Base-by-base conservation (phyloP, 768 basidiomycete species). In the Amanita pallidorosea region DNA sequence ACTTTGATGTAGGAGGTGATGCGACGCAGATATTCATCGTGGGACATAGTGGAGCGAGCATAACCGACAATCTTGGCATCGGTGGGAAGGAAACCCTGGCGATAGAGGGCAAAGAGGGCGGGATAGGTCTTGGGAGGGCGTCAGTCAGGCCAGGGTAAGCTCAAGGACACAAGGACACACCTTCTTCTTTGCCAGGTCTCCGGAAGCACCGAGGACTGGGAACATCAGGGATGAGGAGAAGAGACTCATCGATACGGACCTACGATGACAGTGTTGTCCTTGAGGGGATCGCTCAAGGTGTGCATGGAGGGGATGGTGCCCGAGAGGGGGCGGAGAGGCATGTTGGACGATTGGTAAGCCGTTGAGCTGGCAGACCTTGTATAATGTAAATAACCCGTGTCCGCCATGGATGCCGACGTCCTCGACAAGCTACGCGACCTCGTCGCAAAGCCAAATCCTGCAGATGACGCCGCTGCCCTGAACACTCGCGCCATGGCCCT, bases 121-220 rank as follows among this genome's bases (percentile, higher is more conserved):
- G 95, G 95, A 67, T 92, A 87, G 4, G 95, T 98, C 94, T 96
- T 60, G 25, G 31, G 53, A 53, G n/a, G 49, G 34, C 56, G 36
- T 44, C 34, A 55, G 22, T 44, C 45, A 17, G 57, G 23, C 13
- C 3, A 22, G 31, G 40, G 31, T 9, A 13, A 20, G 18, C 40
- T 34, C 27, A 37, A 37, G 27, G 45, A 51, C 45, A 45, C 27
- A 37, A 37, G 27, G 45, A 51, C 45, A 45, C 45, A 81, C 93
- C 80, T 99, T 99, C 74, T 99, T 99, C 85, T 96, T 95, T 56
- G 95, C 95, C 42, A 99, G 76, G 74, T 99, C 95, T 36, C 95
- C 95, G 51, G 91, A 94, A 3, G 95, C 95, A 51, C 95, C 95
- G 54, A 94, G 80, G 49, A 98, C 94, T 92, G 62, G 8, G 49